Evolutionary conservation across 352 stramenopile genomes (phyloP), one percentile per base, ranked within the genome.

Genomic region (Phytophthora citricola): DNA sequence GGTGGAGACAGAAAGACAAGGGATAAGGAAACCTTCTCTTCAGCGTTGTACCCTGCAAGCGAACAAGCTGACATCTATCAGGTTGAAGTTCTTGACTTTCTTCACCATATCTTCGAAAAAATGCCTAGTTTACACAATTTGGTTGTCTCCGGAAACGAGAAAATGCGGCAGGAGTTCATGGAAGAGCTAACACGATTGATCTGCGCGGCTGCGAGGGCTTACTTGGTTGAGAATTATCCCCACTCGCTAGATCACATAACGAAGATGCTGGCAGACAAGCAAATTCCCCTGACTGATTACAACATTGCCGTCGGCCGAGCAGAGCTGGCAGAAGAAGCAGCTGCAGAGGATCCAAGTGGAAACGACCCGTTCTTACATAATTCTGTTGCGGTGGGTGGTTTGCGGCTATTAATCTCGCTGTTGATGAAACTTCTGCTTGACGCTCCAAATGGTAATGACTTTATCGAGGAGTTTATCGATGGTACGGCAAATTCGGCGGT

Each of bases 301-400:
- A 79, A 85, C 41, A 73, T 78, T 32, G 71, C 61, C 11, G 38
- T 78, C 11, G 79, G 73, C 45, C 66, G 56, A 10, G 54, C 81
- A 0, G 52, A 71, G 15, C 40, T 92, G 4, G 76, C 78, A 45
- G 79, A 92, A 31, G 70, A 78, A 49, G 57, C 63, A 15, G 83
- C 79, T 15, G 58, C 67, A 4, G 54, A 60, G 9, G 78, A 89
- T 45, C 46, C 57, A 4, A 49, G 53, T 5, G 78, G 68, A 73
- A 51, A 14, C 29, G 82, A 93, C 48, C 82, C 82, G 0, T 93
- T 93, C 51, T 69, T 78, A 29, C 73, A 93, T 51, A 71, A 93
- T 52, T 54, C 75, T 4, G 71, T 83, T 11, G 71, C 79, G 15
- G 48, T 69, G 5, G 55, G 78, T 20, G 69, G 75, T 0, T 40